Evolutionary conservation across 2,329 filamentous ascomycete species (phyloP).

Genomic region (Alternaria hordeiaustralica): DNA sequence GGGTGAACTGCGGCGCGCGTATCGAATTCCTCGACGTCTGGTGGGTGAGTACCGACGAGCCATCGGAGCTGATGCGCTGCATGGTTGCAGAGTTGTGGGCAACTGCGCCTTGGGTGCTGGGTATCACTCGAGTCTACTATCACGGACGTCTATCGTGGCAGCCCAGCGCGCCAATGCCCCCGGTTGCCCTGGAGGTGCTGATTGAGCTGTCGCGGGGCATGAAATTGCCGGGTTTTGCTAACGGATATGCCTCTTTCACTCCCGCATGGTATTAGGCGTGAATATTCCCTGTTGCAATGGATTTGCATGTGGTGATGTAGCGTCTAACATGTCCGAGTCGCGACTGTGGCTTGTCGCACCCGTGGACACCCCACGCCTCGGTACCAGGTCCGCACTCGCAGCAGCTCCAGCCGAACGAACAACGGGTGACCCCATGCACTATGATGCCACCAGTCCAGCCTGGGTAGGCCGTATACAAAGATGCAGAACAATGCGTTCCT

Average conservation of each 20-base stretch:
- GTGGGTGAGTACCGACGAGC: constrained; percentile 51
- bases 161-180: constrained; percentile 21
- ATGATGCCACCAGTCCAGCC: constrained; percentile 4
- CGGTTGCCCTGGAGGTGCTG: constrained; percentile 13
- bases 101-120: neutral
- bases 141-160: constrained; percentile 15
- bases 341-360: constrained; percentile 35
- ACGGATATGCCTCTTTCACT: neutral
- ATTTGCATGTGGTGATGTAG: neutral
- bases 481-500: neutral
- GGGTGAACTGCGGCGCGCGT: constrained; percentile 73
- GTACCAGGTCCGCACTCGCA: constrained; percentile 17
- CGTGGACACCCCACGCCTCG: constrained; percentile 24
- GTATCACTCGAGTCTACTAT: constrained; percentile 5
- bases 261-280: neutral
- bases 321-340: neutral
- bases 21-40: constrained; percentile 48
- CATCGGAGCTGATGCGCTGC: constrained; percentile 48
- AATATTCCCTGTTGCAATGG: neutral
- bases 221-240: neutral
- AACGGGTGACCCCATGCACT: constrained; percentile 25
- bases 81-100: constrained; percentile 23
- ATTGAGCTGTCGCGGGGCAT: constrained; percentile 22
- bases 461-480: neutral
- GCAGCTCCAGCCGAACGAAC: constrained; percentile 18